These are phyloP conservation scores for Cardiospermum halicacabum DNA, from an alignment of 345 rosid genomes.

Conservation along the genomic window DNA sequence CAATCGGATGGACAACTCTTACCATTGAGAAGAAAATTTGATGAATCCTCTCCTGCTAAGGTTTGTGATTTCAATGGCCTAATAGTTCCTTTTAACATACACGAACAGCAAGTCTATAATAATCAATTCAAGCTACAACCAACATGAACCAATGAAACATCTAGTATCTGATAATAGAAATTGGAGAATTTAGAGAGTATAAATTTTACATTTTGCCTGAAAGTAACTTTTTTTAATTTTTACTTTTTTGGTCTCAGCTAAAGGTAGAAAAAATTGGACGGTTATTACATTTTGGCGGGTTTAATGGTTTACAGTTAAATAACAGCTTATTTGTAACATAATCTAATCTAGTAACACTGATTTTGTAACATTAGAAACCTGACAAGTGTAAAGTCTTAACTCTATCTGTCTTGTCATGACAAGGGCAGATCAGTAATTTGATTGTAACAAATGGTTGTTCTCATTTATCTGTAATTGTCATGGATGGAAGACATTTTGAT, in stretches of 20 bases:
- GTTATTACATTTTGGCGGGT: slow-evolving; percentile 16
- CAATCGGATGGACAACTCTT: neutral
- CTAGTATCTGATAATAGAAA: neutral
- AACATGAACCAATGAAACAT: neutral
- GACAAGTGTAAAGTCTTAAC: neutral
- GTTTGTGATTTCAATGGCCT: neutral
- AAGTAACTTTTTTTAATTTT: too few relatives aligned
- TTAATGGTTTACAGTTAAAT: neutral
- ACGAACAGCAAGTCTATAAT: neutral
- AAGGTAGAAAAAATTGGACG: slow-evolving; percentile 12
- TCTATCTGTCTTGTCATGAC: too few relatives aligned
- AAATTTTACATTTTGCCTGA: neutral
- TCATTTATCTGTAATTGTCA: too few relatives aligned
- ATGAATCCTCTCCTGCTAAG: slow-evolving; percentile 1
- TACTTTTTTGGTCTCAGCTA: neutral
- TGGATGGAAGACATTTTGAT: neutral
- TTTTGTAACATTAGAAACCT: neutral
- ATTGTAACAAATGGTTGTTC: too few relatives aligned
- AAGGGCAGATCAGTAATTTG: too few relatives aligned
- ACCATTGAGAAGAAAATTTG: slow-evolving; percentile 22
- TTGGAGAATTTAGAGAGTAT: neutral
- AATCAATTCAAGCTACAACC: neutral
- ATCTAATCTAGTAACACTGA: neutral
- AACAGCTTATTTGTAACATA: neutral
- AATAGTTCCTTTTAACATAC: neutral